phyloP scores from a whole-genome alignment of 306 rosid genomes.

The Prunus fruticosa region DNA sequence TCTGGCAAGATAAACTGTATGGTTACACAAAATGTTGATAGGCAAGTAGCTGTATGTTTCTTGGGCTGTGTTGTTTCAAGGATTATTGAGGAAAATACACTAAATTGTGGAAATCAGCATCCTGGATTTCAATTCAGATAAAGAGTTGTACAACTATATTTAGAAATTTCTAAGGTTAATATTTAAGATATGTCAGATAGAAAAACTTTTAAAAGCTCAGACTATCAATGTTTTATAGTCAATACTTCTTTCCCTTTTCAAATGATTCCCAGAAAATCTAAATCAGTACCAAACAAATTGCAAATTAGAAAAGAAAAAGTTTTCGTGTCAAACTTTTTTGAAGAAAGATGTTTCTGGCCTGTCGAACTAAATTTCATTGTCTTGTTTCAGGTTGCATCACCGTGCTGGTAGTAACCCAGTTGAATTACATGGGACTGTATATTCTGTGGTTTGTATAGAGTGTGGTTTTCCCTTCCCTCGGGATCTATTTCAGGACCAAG shows the following conservation, averaged over 20 bases:
- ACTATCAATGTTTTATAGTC: not conserved
- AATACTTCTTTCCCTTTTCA: not conserved
- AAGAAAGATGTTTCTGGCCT: not conserved
- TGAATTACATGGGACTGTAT: slow-evolving; percentile 94
- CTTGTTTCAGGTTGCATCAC: slow-evolving; percentile 77
- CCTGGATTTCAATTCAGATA: not conserved
- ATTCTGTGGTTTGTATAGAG: slow-evolving; percentile 67
- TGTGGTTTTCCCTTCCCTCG: slow-evolving; percentile 73
- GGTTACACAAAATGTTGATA: slow-evolving; percentile 92
- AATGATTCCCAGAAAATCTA: not conserved
- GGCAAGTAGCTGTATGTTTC: slow-evolving; percentile 39
- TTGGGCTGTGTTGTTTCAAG: slow-evolving; percentile 15
- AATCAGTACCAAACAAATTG: not conserved
- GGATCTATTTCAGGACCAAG: slow-evolving; percentile 72
- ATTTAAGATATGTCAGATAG: not conserved
- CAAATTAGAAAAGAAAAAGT: not conserved
- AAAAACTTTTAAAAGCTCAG: not conserved
- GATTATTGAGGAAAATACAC: not conserved
- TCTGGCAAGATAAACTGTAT: slow-evolving; percentile 65
- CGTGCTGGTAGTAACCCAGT: slow-evolving; percentile 93
- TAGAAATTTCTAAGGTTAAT: not conserved
- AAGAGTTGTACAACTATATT: not conserved
- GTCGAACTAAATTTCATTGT: slow-evolving; percentile 24
- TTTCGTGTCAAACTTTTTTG: not conserved
- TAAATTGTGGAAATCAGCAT: not conserved